Percentiles rank a stretch among this genome's conserved stretches.
These are phyloP conservation scores for Exserohilum rostratum DNA, from an alignment of 2,329 filamentous ascomycete genomes.

Conservation along the genomic window DNA sequence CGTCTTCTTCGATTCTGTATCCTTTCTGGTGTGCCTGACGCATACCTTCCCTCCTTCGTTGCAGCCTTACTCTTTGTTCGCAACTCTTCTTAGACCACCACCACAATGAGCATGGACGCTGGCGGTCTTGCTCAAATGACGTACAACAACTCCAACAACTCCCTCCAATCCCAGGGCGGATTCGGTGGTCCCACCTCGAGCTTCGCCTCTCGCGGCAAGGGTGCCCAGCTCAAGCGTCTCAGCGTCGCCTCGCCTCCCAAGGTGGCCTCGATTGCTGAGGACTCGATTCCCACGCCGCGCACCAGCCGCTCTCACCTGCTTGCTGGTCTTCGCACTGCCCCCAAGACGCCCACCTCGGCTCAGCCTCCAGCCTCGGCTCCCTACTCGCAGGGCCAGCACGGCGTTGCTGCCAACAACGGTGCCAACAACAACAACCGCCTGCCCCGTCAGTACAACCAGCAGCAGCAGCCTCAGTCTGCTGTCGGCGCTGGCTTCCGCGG, in stretches of 20 bases:
- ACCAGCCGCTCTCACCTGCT: constrained; percentile 95
- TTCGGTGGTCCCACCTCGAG: constrained; percentile 78
- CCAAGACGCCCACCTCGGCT: constrained; percentile 75
- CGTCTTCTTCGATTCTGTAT: constrained; percentile 41
- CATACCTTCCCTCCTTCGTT: constrained; percentile 31
- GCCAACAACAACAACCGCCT: constrained; percentile 56
- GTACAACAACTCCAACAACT: constrained; percentile 72
- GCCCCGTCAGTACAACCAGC: constrained; percentile 50
- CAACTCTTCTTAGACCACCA: constrained; percentile 31
- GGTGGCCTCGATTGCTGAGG: constrained; percentile 69
- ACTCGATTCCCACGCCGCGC: constrained; percentile 74
- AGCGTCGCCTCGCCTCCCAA: constrained; percentile 76
- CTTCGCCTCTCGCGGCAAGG: constrained; percentile 84
- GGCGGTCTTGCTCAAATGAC: constrained; percentile 99
- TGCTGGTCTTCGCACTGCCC: constrained; percentile 89
- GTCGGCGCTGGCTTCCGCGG: constrained; percentile 60
- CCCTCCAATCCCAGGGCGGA: constrained; percentile 65
- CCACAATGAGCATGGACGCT: constrained; percentile 76
- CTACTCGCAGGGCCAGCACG: constrained; percentile 62
- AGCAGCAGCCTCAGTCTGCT: constrained; percentile 63
- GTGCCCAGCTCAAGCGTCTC: constrained; percentile 87
- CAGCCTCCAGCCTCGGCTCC: constrained; percentile 69
- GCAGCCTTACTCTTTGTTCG: constrained; percentile 39
- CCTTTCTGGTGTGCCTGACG: constrained; percentile 34
- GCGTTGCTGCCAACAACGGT: constrained; percentile 52